A percentile compares a stretch with the other conserved stretches of the same genome.
phyloP scores from a whole-genome alignment of 2,329 filamentous ascomycete genomes.

The Ambrosiella cleistominuta region DNA sequence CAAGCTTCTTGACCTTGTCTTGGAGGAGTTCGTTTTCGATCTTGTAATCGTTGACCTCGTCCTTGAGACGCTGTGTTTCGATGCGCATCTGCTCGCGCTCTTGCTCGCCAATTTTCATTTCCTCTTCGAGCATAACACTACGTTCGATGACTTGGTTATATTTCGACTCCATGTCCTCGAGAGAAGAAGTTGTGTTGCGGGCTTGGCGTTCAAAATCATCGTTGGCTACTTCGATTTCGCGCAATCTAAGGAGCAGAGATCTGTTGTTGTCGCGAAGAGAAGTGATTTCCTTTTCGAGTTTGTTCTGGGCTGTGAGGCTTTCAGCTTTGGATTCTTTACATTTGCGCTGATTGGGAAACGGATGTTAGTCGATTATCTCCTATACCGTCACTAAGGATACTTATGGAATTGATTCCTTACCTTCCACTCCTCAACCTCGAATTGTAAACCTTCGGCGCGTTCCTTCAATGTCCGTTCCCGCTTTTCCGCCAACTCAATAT shows the following conservation, averaged over 20 bases:
- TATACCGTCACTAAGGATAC: too few relatives aligned
- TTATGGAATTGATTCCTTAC: slow-evolving; percentile 29
- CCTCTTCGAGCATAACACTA: slow-evolving; percentile 83
- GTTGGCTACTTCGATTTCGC: slow-evolving; percentile 94
- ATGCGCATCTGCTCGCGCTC: slow-evolving; percentile 81
- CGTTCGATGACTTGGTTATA: slow-evolving; percentile 90
- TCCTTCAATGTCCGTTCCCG: slow-evolving; percentile 71
- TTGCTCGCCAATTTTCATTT: slow-evolving; percentile 78
- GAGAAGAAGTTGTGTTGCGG: slow-evolving; percentile 82
- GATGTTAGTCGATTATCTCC: too few relatives aligned
- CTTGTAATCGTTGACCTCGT: slow-evolving; percentile 83
- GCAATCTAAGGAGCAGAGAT: slow-evolving; percentile 62
- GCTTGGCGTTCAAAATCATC: slow-evolving; percentile 97
- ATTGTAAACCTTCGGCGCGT: slow-evolving; percentile 68
- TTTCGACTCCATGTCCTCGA: slow-evolving; percentile 94
- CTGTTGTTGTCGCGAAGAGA: slow-evolving; percentile 70
- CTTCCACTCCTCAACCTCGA: slow-evolving; percentile 98
- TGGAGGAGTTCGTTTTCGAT: slow-evolving; percentile 89
- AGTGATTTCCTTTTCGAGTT: slow-evolving; percentile 90
- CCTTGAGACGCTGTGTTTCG: slow-evolving; percentile 72
- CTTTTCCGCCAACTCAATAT: slow-evolving; percentile 89
- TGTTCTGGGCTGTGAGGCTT: slow-evolving; percentile 65
- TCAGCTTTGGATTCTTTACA: slow-evolving; percentile 90
- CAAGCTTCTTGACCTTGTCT: slow-evolving; percentile 71
- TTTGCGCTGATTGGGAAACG: slow-evolving; percentile 46